These are phyloP conservation scores for Acer campestre DNA, from an alignment of 345 rosid genomes.

Conservation along the genomic window DNA sequence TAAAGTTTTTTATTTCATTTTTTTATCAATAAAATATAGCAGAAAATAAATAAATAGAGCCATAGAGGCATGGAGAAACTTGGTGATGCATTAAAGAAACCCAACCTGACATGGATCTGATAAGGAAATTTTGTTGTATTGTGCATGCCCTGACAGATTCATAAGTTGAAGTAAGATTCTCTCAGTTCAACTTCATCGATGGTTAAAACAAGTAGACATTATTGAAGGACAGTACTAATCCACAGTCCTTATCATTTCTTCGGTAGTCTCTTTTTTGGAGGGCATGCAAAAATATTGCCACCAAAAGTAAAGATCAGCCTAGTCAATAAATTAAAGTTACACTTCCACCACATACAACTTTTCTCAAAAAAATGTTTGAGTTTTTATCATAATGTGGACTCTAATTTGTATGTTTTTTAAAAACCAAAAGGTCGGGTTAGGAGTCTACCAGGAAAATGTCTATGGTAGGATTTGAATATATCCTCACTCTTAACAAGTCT, in stretches of 20 bases:
- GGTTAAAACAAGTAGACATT: not conserved
- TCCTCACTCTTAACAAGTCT: too few relatives aligned
- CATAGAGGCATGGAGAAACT: not conserved
- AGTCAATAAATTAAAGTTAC: not conserved
- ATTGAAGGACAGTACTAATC: too few relatives aligned
- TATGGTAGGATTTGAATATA: too few relatives aligned
- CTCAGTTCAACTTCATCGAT: not conserved
- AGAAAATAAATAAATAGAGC: too few relatives aligned
- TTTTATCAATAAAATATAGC: too few relatives aligned
- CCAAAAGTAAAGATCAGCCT: not conserved
- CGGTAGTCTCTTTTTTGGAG: too few relatives aligned
- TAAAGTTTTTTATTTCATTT: not conserved
- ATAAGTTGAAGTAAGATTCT: not conserved
- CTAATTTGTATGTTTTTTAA: too few relatives aligned
- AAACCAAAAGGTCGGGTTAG: too few relatives aligned
- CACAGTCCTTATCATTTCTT: too few relatives aligned
- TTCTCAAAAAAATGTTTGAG: slow-evolving; percentile 10
- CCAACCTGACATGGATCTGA: not conserved
- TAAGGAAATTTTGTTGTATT: not conserved
- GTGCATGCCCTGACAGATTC: not conserved
- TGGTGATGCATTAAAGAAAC: not conserved
- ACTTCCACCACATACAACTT: not conserved
- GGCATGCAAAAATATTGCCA: not conserved
- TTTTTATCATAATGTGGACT: too few relatives aligned
- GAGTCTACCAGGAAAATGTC: too few relatives aligned